Evolutionary conservation across 139 green algal species (phyloP), one percentile per base, ranked within the genome.

Genomic region (Trebouxia sp.): DNA sequence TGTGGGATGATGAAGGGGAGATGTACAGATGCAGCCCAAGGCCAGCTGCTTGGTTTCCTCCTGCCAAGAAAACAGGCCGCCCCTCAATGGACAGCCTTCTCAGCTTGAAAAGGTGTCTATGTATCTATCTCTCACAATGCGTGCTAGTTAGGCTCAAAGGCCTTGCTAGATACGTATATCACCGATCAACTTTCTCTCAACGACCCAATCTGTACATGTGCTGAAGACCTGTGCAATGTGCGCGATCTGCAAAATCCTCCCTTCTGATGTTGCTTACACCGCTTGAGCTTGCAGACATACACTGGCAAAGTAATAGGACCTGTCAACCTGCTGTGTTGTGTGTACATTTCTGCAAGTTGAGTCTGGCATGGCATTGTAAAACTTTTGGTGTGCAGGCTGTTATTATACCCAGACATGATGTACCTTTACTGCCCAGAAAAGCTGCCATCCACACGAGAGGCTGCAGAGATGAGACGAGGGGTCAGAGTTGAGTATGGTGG

Each of bases 1-100:
- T 84, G n/a, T 84, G 80, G 80, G 80, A 84, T 76, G 80, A 84
- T 22, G 80, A 84, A 65, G 80, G 80, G 14, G 70, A 84, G 41
- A 80, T 80, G 70, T 35, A 53, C 24, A 48, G 26, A 35, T 65
- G 78, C 38, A 45, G 69, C 1, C 39, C 80, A 5, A 28, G 80
- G 10, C 80, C 80, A 48, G 70, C 80, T 62, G 50, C 32, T 17
- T 84, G 80, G 80, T 15, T 26, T 12, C 70, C 80, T 6, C 80
- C 80, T 17, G 20, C n/a, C 62, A 43, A 45, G 35, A 72, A 30
- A 35, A 72, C 62, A 14, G 62, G 62, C 9, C 62, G 62, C 17
- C 41, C 32, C 0, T 38, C 41, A 22, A 26, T 56, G 24, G 42
- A 77, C 41, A 35, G 22, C 8, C 69, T 58, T 6, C 41, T 77